These are phyloP conservation scores for Odontarrhena argentea DNA, from an alignment of 345 rosid genomes.

Conservation along the genomic window DNA sequence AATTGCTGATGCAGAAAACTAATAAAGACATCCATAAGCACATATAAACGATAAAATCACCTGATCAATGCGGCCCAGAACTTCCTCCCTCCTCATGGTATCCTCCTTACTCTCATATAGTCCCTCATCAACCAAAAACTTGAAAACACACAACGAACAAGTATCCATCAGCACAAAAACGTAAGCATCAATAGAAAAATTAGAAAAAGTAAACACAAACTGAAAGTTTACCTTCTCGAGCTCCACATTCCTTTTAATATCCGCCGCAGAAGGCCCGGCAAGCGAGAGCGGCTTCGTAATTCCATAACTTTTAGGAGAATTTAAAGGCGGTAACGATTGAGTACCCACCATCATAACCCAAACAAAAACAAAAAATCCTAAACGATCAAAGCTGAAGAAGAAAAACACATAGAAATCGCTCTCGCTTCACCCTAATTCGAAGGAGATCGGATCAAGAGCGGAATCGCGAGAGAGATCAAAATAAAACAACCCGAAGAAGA, in stretches of 20 bases:
- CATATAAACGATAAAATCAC: slow-evolving; percentile 38
- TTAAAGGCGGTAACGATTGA: slow-evolving; percentile 43
- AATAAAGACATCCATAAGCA: background rate
- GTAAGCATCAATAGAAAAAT: background rate
- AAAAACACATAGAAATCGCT: slow-evolving; percentile 5
- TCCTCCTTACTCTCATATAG: slow-evolving; percentile 83
- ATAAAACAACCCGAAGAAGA: background rate
- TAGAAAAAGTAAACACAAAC: background rate
- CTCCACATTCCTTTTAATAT: slow-evolving; percentile 62
- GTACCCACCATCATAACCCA: slow-evolving; percentile 55
- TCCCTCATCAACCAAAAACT: slow-evolving; percentile 72
- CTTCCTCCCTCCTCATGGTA: slow-evolving; percentile 67
- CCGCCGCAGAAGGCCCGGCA: slow-evolving; percentile 73
- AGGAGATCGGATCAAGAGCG: slow-evolving; percentile 33
- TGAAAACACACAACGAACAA: background rate
- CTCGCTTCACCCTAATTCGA: background rate
- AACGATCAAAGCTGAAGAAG: slow-evolving; percentile 24
- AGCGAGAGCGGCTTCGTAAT: slow-evolving; percentile 82
- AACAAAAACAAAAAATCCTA: background rate
- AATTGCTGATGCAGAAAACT: background rate
- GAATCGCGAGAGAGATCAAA: no score
- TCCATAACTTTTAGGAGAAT: slow-evolving; percentile 49
- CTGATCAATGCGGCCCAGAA: slow-evolving; percentile 66
- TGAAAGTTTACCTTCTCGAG: slow-evolving; percentile 58
- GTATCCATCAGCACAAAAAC: slow-evolving; percentile 14